Evolutionary conservation across 495 filamentous ascomycete genomes (phyloP).

Genomic region (Sphaerosporella brunnea): DNA sequence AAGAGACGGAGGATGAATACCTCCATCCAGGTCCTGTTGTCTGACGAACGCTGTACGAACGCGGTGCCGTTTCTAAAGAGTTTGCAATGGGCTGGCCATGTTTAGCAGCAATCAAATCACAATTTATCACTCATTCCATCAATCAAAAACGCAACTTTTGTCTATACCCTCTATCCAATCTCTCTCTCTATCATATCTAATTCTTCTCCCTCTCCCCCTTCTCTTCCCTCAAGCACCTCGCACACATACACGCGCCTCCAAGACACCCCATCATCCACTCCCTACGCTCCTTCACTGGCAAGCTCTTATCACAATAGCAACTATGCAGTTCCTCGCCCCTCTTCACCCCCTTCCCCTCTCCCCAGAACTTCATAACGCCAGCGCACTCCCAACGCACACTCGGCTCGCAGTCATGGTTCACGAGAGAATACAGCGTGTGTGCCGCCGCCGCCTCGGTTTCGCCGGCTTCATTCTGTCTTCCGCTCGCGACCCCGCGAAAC

Average conservation of each 20-base stretch:
- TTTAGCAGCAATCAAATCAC: too few relatives aligned
- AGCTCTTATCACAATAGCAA: conserved; percentile 80
- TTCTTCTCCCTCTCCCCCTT: not conserved
- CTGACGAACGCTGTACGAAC: too few relatives aligned
- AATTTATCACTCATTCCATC: not conserved
- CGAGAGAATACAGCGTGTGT: conserved; percentile 57
- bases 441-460: conserved; percentile 43
- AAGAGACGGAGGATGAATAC: too few relatives aligned
- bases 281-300: conserved; percentile 59
- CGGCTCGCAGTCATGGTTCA: conserved; percentile 88
- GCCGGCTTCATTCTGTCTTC: conserved; percentile 32
- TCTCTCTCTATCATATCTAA: not conserved
- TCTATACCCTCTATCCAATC: not conserved
- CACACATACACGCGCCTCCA: conserved; percentile 70
- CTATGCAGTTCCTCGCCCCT: conserved; percentile 72
- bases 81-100: too few relatives aligned
- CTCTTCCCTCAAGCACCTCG: conserved; percentile 46
- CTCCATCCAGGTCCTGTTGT: too few relatives aligned
- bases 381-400: conserved; percentile 92
- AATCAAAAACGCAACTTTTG: not conserved
- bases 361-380: conserved; percentile 56
- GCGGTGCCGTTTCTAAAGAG: too few relatives aligned
- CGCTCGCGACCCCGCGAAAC: conserved; percentile 81
- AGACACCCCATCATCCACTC: conserved; percentile 77
- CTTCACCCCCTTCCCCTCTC: conserved; percentile 27